Evolutionary conservation across 768 basidiomycete species (phyloP), one percentile per base, ranked within the genome.

Genomic region (Termitomyces sp.): DNA sequence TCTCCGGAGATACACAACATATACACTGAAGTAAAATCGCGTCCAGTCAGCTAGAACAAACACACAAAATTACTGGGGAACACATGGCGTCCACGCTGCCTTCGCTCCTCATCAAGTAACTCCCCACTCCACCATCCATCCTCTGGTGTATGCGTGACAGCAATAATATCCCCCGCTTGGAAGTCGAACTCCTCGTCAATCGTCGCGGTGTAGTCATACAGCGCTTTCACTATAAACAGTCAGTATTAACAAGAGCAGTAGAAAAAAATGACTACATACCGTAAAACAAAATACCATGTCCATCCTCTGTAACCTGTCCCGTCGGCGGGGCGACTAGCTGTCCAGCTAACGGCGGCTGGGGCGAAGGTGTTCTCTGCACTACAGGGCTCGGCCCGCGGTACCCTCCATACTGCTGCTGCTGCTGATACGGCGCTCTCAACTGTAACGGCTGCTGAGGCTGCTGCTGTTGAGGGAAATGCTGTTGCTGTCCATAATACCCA

Each of bases 111-210:
- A 60, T 91, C 88, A n/a, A 92, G 72, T 58, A 93, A 71, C 64
- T 90, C 87, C 24, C 96, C 96, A 56, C 86, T 90, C 96, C 95
- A 98, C 96, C 96, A 98, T 1, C 96, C 96, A 65, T 97, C 95
- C 64, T 94, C 94, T 5, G 94, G 94, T 6, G 94, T 96, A 22
- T 86, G 81, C 0, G 92, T 95, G 10, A 98, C 95, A 7, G 94
- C 95, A 62, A 98, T 97, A 62, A 97, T 91, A 71, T 98, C 96
- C 2, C 90, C 92, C 22, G 86, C 78, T 68, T 94, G 92, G 84
- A 98, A 98, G 69, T 95, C 90, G 70, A 98, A 98, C 73, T 98
- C 96, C 67, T 95, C 93, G 1, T 90, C 87, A 60, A 89, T 91
- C 12, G 88, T 86, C 16, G 91, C 92, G 0, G 73, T 72, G 64